These are phyloP conservation scores for Aspergillus ellipticus DNA, from an alignment of 495 filamentous ascomycete genomes.

Conservation along the genomic window DNA sequence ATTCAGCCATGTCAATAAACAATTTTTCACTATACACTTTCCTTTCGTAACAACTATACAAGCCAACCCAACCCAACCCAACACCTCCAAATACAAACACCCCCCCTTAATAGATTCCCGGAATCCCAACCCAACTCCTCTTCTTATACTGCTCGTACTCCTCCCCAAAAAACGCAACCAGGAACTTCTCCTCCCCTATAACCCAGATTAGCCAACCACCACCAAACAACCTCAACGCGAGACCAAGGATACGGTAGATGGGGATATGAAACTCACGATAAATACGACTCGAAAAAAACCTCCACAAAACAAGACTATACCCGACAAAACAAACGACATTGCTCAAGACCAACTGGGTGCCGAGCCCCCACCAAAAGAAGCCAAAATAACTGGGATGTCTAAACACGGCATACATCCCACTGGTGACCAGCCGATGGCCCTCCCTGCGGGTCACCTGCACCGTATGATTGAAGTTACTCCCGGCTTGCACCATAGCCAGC, in stretches of 20 bases:
- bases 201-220: neutral
- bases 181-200: conserved; percentile 68
- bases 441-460: conserved; percentile 64
- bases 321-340: conserved; percentile 73
- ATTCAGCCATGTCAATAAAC: neutral
- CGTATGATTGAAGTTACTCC: conserved; percentile 86
- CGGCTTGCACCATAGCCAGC: conserved; percentile 83
- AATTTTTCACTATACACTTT: neutral
- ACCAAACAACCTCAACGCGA: neutral
- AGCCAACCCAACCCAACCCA: neutral
- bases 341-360: conserved; percentile 85
- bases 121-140: conserved; percentile 69
- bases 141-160: conserved; percentile 74
- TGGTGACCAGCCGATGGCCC: conserved; percentile 74
- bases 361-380: conserved; percentile 97
- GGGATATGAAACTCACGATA: conserved; percentile 44
- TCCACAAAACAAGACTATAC: conserved; percentile 75
- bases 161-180: conserved; percentile 78
- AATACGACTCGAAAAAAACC: conserved; percentile 75
- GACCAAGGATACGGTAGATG: conserved; percentile 3
- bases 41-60: neutral
- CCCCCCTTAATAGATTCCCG: conserved; percentile 47
- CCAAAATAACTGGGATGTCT: conserved; percentile 94
- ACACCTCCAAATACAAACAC: neutral
- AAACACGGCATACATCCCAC: conserved; percentile 59